Evolutionary conservation across 2,329 filamentous ascomycete species (phyloP).

Genomic region (Talaromyces islandicus): DNA sequence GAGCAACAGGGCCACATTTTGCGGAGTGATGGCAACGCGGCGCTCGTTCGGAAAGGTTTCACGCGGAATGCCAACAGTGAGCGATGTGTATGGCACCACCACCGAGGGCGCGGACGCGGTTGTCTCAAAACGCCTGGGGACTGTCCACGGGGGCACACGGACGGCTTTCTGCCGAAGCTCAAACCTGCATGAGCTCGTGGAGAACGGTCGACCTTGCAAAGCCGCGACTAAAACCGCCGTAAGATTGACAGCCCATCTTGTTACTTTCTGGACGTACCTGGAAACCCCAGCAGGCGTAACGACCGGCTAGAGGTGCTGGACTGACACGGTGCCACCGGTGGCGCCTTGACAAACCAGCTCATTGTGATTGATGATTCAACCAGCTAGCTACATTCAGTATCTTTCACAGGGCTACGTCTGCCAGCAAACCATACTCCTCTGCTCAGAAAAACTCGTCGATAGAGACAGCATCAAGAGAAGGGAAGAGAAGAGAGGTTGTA

Average conservation of each 20-base stretch:
- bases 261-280: neutral
- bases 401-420: neutral
- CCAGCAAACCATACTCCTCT: constrained; percentile 1
- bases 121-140: constrained; percentile 1
- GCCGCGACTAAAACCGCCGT: neutral
- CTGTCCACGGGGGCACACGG: neutral
- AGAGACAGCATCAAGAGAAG: neutral
- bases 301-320: neutral
- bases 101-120: constrained; percentile 5
- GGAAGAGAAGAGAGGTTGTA: neutral
- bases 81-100: constrained; percentile 57
- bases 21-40: constrained; percentile 76
- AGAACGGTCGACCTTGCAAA: neutral
- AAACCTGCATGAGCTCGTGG: neutral
- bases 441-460: neutral
- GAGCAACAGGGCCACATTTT: constrained; percentile 72
- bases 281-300: neutral
- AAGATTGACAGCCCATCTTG: neutral
- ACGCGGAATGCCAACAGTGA: constrained; percentile 72
- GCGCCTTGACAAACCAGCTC: constrained; percentile 10
- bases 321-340: constrained; percentile 5
- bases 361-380: constrained; percentile 1
- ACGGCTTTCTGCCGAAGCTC: neutral
- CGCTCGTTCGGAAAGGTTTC: constrained; percentile 76
- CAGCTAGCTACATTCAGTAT: neutral